Base-by-base conservation (phyloP, 495 filamentous ascomycete species). In the Trichodelitschia bisporula region DNA sequence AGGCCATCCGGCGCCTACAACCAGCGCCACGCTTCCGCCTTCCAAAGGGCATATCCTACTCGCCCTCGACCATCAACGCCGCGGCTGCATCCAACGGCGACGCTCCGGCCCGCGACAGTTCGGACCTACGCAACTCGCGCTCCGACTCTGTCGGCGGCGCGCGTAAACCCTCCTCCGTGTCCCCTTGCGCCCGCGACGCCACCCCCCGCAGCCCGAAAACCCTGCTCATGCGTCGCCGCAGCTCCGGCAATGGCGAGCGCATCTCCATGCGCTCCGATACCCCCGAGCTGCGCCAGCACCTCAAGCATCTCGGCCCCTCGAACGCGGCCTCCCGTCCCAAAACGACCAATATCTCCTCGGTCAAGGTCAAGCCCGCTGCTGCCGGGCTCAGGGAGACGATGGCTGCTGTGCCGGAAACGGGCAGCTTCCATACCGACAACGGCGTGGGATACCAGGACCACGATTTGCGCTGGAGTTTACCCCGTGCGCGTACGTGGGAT, bases 241-340 rank as follows among this genome's bases (percentile, higher is more conserved):
- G 46, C 30, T 48, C 44, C 34, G 32, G 34, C 18, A 41, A 36
- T 33, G 48, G 40, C 4, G 29, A 36, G 9, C 31, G 33, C 0
- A 34, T 37, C 17, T 30, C 37, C 8, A 19, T 50, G 8, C 33
- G 45, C n/a, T 44, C 38, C 33, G 40, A 40, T 19, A 56, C 54
- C 1, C 54, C 59, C 30, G 78, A 91, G 29, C 65, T 91, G 34
- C 63, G 62, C 28, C 67, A 82, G 39, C 83, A 92, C 36, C 56
- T 93, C 8, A 86, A 77, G 41, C 75, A 86, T 41, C 67, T 97
- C 2, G 86, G 89, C 0, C 86, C 86, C 0, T 89, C 79, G 1
- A 97, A 97, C 41, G 63, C 75, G 11, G 89, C 86, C 2, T 77
- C 66, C 31, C 66, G 75, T 20, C 86, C 86, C 2, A 70, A 74